Base-by-base conservation (phyloP, 1,284 basidiomycete genomes). In the Inonotus hispidus region DNA sequence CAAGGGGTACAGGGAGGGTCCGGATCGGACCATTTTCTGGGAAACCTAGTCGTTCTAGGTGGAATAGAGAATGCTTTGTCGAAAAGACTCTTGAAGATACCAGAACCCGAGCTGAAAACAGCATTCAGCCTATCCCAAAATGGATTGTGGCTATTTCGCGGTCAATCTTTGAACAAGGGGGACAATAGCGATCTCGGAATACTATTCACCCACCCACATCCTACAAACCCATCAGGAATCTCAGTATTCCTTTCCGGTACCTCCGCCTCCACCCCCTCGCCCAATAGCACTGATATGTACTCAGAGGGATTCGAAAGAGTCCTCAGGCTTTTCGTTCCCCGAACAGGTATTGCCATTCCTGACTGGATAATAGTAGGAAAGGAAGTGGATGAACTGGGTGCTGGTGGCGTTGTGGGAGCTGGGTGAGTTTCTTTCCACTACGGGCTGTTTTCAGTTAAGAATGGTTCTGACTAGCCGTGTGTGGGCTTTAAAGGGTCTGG, bases 281-380 rank as follows among this genome's bases (percentile, higher is more conserved):
- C 32, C 3, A 65, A 67, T 0, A 3, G 2, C 3, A 39, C 16
- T 52, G 14, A 35, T 13, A 4, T 14, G 27, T 11, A 27, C 14
- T 52, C 50, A 35, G 65, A 68, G 1, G 87, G 84, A 1, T 72
- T 92, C 3, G 91, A 93, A 70, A 77, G 83, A 53, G 82, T 80
- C 0, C 71, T 80, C 1, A 79, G 88, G 37, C 73, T 93, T n/a
- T 87, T 93, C 66, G 92, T 92, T 1, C 81, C 90, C 23, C 82
- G 92, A 11, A 94, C 91, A 0, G 92, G 90, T 3, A 76, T 93
- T 5, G 71, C 82, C 8, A 75, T 81, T 1, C 90, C 92, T 1
- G 88, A 92, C 68, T 94, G 90, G 89, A 69, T 90, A 1, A 76
- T 92, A 16, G 74, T 85, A 1, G 80, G 81, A 7, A 70, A 73